A percentile compares a stretch with the other conserved stretches of the same genome.
phyloP scores from a whole-genome alignment of 257 asterid genomes.

The Paulownia fortunei region DNA sequence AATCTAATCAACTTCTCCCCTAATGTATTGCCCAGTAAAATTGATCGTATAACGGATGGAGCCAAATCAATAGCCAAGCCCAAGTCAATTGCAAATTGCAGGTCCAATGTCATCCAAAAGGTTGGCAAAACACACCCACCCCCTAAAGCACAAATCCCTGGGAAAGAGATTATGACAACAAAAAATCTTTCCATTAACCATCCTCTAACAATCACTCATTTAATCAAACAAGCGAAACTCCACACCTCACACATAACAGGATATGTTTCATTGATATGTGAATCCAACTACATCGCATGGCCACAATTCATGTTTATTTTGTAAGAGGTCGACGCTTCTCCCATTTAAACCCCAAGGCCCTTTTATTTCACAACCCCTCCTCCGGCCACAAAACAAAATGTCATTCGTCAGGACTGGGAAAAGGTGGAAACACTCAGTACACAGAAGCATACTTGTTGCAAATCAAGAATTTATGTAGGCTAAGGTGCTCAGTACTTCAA shows the following conservation, averaged over 20 bases:
- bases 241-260: neutral
- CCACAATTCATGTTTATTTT: neutral
- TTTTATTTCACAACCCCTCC: neutral
- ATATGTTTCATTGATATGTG: neutral
- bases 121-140: neutral
- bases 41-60: neutral
- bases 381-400: neutral
- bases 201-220: neutral
- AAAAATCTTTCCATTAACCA: neutral
- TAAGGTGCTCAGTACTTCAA: neutral
- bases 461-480: neutral
- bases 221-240: neutral
- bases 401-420: neutral
- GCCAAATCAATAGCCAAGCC: neutral
- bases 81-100: conserved; percentile 1
- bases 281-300: conserved; percentile 2
- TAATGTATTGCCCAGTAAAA: neutral
- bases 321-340: neutral
- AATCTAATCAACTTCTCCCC: neutral
- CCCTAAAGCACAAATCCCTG: neutral
- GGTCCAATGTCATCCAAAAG: conserved; percentile 11
- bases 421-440: conserved; percentile 3
- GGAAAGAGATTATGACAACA: neutral
- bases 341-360: neutral
- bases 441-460: neutral